phyloP scores from a whole-genome alignment of 345 rosid genomes.

The Camelina hispida region DNA sequence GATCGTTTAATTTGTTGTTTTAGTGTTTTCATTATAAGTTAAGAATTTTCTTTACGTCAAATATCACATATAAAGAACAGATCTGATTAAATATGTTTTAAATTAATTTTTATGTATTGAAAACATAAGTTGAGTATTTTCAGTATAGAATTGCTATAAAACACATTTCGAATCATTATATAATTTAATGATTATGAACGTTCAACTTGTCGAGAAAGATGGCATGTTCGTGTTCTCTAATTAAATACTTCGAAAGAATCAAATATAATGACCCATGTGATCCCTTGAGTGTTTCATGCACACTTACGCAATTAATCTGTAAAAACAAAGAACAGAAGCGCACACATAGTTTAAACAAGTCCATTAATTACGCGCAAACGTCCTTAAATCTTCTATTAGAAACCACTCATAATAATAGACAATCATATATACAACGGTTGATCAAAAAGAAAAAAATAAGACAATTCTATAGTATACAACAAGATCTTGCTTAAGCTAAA shows the following conservation, averaged over 20 bases:
- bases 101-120: no score
- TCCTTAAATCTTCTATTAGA: background rate
- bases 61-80: no score
- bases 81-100: no score
- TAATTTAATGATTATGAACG: background rate
- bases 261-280: constrained; percentile 5
- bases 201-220: constrained; percentile 30
- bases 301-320: constrained; percentile 2
- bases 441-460: no score
- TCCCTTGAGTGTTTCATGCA: constrained; percentile 16
- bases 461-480: no score
- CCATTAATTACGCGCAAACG: background rate
- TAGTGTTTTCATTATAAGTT: no score
- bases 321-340: background rate
- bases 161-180: background rate
- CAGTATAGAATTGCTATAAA: background rate
- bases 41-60: no score
- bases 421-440: no score
- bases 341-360: background rate
- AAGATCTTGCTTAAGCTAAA: background rate
- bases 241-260: background rate
- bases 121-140: no score
- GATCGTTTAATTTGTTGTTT: no score
- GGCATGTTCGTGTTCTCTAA: constrained; percentile 34
- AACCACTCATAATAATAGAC: no score